These are phyloP conservation scores for Camellia granthamiana DNA, from an alignment of 148 eudicot species.

Conservation along the genomic window DNA sequence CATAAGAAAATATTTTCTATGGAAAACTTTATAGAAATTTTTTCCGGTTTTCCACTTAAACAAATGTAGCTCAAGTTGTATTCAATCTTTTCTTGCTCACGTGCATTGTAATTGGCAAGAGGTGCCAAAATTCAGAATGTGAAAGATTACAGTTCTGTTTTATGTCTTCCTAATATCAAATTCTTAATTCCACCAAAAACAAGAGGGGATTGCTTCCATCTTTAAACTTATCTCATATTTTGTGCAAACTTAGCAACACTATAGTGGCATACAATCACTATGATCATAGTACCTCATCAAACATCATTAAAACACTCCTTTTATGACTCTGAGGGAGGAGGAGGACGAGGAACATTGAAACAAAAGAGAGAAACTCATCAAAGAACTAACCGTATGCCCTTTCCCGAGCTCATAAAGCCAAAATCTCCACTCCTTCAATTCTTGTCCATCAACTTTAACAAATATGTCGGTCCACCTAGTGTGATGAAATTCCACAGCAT, in stretches of 20 bases:
- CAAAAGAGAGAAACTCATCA: background rate
- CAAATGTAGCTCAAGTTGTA: background rate
- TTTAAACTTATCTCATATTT: background rate
- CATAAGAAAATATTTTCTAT: no score
- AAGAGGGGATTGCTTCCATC: background rate
- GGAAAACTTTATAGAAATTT: no score
- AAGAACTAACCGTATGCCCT: slow-evolving; percentile 55
- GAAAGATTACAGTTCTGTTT: background rate
- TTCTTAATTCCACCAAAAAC: background rate
- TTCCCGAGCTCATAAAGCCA: slow-evolving; percentile 55
- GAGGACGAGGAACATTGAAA: background rate
- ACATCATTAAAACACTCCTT: background rate
- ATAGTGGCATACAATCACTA: background rate
- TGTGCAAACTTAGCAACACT: background rate
- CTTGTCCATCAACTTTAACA: slow-evolving; percentile 44
- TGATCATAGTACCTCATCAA: background rate
- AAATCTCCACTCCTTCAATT: slow-evolving; percentile 58
- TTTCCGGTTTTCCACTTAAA: no score
- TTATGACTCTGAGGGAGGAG: background rate
- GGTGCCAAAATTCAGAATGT: background rate
- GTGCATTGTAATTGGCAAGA: background rate
- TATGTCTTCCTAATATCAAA: background rate
- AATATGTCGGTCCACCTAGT: slow-evolving; percentile 49
- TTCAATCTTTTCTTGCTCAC: background rate
- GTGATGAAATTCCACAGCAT: slow-evolving; percentile 61